Evolutionary conservation across 768 basidiomycete species (phyloP), one percentile per base, ranked within the genome.

Genomic region (Sutorius australiensis): DNA sequence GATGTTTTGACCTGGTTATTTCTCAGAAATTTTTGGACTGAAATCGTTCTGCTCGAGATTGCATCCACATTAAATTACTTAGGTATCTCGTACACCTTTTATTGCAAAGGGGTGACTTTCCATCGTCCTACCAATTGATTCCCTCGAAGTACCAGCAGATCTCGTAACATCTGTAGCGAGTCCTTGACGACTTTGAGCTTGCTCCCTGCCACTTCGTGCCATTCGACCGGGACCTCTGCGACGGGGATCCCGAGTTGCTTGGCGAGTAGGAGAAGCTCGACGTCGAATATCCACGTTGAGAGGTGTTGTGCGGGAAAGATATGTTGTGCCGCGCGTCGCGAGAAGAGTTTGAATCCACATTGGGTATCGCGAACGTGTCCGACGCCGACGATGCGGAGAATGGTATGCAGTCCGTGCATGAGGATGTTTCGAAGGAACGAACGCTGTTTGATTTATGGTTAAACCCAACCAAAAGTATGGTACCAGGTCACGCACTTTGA

Each of bases 331-430:
- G 93, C 86, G 3, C 76, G 62, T 11, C 92, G 89, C 14, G 92
- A 85, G 72, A 95, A 95, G 27, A 98, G 81, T 72, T 98, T 98
- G 83, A 98, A 98, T 31, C 95, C 95, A 65, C 95, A 97, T 67
- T 97, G 95, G 16, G 95, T 98, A 73, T 97, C 94, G 24, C 90
- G 83, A 55, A 95, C 89, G 64, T 92, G 86, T 8, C 87, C 87
- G 3, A 94, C 92, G 43, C 95, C 94, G 30, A 95, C 84, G 42
- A 95, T 81, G 33, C 87, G 84, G 9, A 97, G 79, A 65, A 94
- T 84, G 17, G 90, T 85, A 68, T 98, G 95, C 53, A 98, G 81
- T 5, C 87, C 89, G 63, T 95, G 87, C 95, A 97, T 98, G 51
- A 95, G 84, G 53, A 95, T 72, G 64, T 97, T 98, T 31, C 95